A percentile compares a stretch with the other conserved stretches of the same genome.
Evolutionary conservation across 2,329 filamentous ascomycete genomes (phyloP).

Genomic region (Cytospora paraplurivora): DNA sequence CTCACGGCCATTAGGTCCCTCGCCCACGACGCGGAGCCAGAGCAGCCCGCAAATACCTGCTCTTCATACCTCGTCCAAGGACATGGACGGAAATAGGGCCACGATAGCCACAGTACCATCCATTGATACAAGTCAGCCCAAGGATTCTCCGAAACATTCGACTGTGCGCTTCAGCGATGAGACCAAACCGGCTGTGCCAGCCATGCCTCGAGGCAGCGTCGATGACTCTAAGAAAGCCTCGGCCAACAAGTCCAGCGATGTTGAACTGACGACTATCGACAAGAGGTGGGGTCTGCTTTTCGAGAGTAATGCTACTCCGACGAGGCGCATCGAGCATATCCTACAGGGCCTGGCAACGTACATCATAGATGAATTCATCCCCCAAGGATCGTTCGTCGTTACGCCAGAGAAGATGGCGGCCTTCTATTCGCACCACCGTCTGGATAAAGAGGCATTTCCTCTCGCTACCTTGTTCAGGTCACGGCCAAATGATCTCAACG

Average conservation of each 20-base stretch:
- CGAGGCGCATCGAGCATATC: slow-evolving; percentile 68
- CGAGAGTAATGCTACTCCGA: slow-evolving; percentile 66
- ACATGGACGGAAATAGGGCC: slow-evolving; percentile 13
- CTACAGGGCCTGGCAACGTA: slow-evolving; percentile 73
- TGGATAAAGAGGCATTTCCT: slow-evolving; percentile 67
- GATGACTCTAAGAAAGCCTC: slow-evolving; percentile 14
- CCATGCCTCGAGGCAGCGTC: not conserved
- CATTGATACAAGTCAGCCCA: slow-evolving; percentile 9
- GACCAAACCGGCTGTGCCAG: slow-evolving; percentile 22
- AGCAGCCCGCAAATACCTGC: slow-evolving; percentile 3
- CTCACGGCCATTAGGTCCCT: slow-evolving; percentile 8
- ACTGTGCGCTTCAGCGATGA: slow-evolving; percentile 28
- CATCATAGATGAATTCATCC: slow-evolving; percentile 70
- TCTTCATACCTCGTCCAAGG: slow-evolving; percentile 7
- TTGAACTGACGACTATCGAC: slow-evolving; percentile 63
- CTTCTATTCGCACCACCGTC: slow-evolving; percentile 69
- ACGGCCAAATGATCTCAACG: slow-evolving; percentile 43
- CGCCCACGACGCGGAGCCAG: slow-evolving; percentile 11
- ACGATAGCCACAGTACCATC: slow-evolving; percentile 7
- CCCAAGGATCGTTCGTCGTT: slow-evolving; percentile 69
- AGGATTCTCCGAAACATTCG: slow-evolving; percentile 6
- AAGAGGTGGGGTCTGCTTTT: slow-evolving; percentile 79
- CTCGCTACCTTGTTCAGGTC: slow-evolving; percentile 64
- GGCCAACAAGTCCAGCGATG: slow-evolving; percentile 11
- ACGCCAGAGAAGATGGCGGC: slow-evolving; percentile 73